Percentiles rank a stretch among this genome's conserved stretches.
These are phyloP conservation scores for Lasiodiplodia sp. DNA, from an alignment of 2,329 filamentous ascomycete genomes.

Conservation along the genomic window DNA sequence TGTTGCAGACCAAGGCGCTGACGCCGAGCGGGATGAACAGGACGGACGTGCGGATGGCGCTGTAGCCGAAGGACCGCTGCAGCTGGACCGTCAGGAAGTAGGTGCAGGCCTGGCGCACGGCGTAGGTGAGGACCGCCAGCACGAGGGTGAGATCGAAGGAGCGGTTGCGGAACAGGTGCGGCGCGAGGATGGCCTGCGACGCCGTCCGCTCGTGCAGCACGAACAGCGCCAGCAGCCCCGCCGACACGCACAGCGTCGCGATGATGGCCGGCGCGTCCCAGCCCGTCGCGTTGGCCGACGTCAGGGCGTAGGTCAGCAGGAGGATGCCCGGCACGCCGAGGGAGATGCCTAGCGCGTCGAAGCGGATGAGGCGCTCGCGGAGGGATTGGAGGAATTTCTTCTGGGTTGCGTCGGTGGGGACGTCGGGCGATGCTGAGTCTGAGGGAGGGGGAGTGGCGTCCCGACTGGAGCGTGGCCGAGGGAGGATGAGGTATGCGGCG, in stretches of 20 bases:
- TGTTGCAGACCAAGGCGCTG: conserved; percentile 22
- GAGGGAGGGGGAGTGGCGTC: not conserved
- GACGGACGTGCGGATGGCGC: conserved; percentile 23
- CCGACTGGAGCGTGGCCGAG: not conserved
- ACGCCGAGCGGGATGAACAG: conserved; percentile 29
- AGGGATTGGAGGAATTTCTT: conserved; percentile 23
- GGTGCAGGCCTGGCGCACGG: conserved; percentile 29
- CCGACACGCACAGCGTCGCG: conserved; percentile 5
- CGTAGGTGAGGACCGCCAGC: conserved; percentile 21
- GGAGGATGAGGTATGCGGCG: conserved; percentile 25
- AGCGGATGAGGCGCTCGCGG: conserved; percentile 21
- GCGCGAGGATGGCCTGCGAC: conserved; percentile 20
- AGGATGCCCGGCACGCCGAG: conserved; percentile 28
- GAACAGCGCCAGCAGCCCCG: conserved; percentile 11
- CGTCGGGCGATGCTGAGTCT: not conserved
- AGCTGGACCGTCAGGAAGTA: conserved; percentile 30
- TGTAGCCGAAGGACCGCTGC: conserved; percentile 19
- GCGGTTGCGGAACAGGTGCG: conserved; percentile 28
- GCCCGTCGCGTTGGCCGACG: conserved; percentile 18
- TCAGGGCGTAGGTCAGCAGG: conserved; percentile 28
- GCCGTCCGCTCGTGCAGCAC: conserved; percentile 11
- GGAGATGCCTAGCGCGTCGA: conserved; percentile 27
- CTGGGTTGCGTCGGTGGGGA: not conserved
- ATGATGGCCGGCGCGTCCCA: conserved; percentile 22
- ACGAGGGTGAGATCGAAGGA: conserved; percentile 28